These are phyloP conservation scores for Rhamnella rubrinervis DNA, from an alignment of 331 rosid species.

Conservation along the genomic window DNA sequence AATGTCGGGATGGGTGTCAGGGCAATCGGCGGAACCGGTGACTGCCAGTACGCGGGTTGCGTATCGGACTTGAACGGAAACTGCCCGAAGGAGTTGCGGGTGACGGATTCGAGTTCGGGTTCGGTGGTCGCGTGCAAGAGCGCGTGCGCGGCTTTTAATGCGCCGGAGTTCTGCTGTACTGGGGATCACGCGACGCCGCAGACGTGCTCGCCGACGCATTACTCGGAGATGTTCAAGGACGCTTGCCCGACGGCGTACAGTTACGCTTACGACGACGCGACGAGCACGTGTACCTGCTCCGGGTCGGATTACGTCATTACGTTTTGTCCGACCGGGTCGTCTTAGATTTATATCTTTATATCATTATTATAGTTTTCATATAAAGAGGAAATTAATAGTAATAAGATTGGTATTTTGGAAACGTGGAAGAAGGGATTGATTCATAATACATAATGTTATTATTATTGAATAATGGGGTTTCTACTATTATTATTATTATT, in stretches of 20 bases:
- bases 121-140: conserved; percentile 81
- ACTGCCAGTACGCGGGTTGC: conserved; percentile 90
- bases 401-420: too few species aligned
- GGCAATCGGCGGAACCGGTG: conserved; percentile 74
- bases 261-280: conserved; percentile 86
- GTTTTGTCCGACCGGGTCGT: conserved; percentile 58
- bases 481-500: neutral
- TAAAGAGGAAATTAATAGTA: too few species aligned
- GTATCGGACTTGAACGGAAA: conserved; percentile 57
- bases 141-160: conserved; percentile 74
- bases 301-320: conserved; percentile 64
- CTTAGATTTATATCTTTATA: neutral
- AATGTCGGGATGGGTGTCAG: conserved; percentile 71
- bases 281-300: conserved; percentile 86
- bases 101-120: conserved; percentile 27
- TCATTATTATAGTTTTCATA: too few species aligned
- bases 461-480: neutral
- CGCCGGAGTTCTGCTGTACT: conserved; percentile 77
- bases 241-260: conserved; percentile 92
- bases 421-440: too few species aligned
- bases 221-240: conserved; percentile 70
- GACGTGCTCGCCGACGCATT: conserved; percentile 71
- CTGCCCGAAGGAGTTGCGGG: conserved; percentile 69
- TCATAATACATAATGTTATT: too few species aligned
- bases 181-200: conserved; percentile 68